A percentile compares a stretch with the other conserved stretches of the same genome.
Conservation (phyloP, 1,284 basidiomycete genomes). For the Porodaedalea pini region DNA sequence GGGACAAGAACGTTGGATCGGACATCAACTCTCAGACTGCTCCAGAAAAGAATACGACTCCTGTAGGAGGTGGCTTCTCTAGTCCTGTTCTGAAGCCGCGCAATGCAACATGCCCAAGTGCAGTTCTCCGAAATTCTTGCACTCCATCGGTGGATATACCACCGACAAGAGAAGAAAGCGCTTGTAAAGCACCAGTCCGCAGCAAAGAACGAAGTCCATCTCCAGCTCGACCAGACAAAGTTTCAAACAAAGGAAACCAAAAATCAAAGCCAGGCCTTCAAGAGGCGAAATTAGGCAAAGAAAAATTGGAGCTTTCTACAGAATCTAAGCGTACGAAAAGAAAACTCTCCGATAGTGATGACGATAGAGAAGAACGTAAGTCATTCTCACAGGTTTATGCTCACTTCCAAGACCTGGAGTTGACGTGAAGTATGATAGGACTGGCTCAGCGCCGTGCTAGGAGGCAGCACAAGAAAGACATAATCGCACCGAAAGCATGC, state of each 20-base stretch:
- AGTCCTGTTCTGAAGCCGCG: conserved; percentile 23
- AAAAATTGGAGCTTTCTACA: neutral
- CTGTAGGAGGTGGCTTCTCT: conserved; percentile 16
- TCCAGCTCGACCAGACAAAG: neutral
- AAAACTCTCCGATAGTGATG: conserved; percentile 26
- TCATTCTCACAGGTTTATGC: neutral
- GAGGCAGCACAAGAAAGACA: conserved; percentile 49
- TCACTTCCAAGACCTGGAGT: neutral
- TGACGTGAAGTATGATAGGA: conserved; percentile 34
- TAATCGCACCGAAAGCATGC: conserved; percentile 37
- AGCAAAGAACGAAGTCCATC: neutral
- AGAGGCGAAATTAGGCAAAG: neutral
- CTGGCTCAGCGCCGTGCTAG: conserved; percentile 52
- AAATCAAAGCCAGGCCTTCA: neutral
- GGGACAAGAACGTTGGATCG: neutral
- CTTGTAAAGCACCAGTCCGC: neutral
- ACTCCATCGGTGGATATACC: neutral
- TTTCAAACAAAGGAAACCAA: neutral
- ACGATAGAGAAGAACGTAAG: conserved; percentile 31
- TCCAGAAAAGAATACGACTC: neutral
- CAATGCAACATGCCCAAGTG: neutral
- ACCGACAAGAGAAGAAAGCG: neutral
- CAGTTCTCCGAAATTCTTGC: neutral
- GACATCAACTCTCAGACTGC: neutral
- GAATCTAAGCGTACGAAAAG: neutral